Percentiles rank a stretch among this genome's conserved stretches.
phyloP scores from a whole-genome alignment of 495 filamentous ascomycete genomes.

The Daldinia caldariorum region DNA sequence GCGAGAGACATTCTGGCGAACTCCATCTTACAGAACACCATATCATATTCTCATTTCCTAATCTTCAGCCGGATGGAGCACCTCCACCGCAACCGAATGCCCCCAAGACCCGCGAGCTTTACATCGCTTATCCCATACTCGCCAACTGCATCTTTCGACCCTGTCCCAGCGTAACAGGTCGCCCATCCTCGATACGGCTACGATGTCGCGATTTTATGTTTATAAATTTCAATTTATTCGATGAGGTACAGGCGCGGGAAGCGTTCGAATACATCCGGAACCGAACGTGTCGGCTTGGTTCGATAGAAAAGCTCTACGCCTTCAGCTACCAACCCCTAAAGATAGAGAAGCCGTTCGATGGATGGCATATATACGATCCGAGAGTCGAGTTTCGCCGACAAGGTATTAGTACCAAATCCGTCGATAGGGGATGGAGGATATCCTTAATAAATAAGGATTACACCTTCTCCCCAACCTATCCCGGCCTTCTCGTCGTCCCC shows the following conservation, averaged over 20 bases:
- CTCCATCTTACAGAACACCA: constrained; percentile 48
- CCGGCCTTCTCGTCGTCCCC: constrained; percentile 83
- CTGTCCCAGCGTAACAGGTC: constrained; percentile 72
- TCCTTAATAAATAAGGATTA: constrained; percentile 91
- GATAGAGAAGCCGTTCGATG: constrained; percentile 77
- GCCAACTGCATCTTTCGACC: constrained; percentile 76
- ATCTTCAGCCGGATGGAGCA: constrained; percentile 20
- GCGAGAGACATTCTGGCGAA: constrained; percentile 48
- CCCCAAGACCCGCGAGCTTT: constrained; percentile 75
- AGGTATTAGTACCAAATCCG: constrained; percentile 78
- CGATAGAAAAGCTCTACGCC: constrained; percentile 90
- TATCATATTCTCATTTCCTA: constrained; percentile 44
- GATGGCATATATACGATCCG: constrained; percentile 90
- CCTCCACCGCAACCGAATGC: constrained; percentile 37
- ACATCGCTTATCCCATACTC: constrained; percentile 95
- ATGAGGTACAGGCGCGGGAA: constrained; percentile 78
- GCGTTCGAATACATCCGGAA: constrained; percentile 88
- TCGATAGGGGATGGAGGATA: constrained; percentile 86
- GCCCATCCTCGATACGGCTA: constrained; percentile 84
- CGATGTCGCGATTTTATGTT: constrained; percentile 93
- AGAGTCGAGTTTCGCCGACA: constrained; percentile 81
- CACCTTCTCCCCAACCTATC: constrained; percentile 93
- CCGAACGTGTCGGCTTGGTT: constrained; percentile 83
- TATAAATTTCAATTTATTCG: constrained; percentile 85
- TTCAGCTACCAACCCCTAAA: constrained; percentile 81